phyloP scores from a whole-genome alignment of 1,284 basidiomycete species.

The Trametes hirsuta region DNA sequence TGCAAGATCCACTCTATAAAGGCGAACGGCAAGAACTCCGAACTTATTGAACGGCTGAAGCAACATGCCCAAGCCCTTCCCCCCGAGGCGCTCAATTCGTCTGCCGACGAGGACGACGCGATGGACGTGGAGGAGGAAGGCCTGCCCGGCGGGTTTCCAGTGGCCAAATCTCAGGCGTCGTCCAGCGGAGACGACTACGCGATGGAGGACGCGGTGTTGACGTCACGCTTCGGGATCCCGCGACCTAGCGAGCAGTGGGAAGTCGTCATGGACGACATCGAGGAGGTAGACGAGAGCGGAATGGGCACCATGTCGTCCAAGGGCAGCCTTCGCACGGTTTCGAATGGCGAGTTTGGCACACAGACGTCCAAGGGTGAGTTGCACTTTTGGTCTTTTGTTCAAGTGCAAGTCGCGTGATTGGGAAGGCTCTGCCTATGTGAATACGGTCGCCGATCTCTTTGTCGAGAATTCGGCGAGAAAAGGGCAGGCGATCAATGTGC shows the following conservation, averaged over 20 bases:
- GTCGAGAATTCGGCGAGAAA: too few relatives aligned
- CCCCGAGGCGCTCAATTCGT: conserved; percentile 46
- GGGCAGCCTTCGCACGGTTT: conserved; percentile 39
- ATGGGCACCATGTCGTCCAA: conserved; percentile 53
- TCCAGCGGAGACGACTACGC: conserved; percentile 14
- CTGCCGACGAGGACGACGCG: conserved; percentile 49
- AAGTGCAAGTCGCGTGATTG: neutral
- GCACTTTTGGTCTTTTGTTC: neutral
- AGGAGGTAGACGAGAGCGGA: conserved; percentile 59
- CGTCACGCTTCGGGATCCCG: conserved; percentile 36
- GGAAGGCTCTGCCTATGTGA: too few relatives aligned
- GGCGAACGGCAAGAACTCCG: conserved; percentile 74
- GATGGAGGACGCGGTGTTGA: conserved; percentile 19
- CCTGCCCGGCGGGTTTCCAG: conserved; percentile 15
- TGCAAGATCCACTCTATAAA: conserved; percentile 81
- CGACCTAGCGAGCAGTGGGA: conserved; percentile 78
- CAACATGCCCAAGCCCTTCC: conserved; percentile 64
- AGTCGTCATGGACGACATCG: conserved; percentile 74
- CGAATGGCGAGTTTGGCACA: conserved; percentile 68
- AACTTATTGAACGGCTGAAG: conserved; percentile 69
- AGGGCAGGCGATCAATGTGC: too few relatives aligned
- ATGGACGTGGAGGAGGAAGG: conserved; percentile 4
- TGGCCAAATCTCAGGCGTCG: neutral
- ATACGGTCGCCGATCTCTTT: too few relatives aligned
- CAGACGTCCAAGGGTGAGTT: conserved; percentile 62